Conservation (phyloP, 2,329 filamentous ascomycete species). For the Trichoderma sp. region DNA sequence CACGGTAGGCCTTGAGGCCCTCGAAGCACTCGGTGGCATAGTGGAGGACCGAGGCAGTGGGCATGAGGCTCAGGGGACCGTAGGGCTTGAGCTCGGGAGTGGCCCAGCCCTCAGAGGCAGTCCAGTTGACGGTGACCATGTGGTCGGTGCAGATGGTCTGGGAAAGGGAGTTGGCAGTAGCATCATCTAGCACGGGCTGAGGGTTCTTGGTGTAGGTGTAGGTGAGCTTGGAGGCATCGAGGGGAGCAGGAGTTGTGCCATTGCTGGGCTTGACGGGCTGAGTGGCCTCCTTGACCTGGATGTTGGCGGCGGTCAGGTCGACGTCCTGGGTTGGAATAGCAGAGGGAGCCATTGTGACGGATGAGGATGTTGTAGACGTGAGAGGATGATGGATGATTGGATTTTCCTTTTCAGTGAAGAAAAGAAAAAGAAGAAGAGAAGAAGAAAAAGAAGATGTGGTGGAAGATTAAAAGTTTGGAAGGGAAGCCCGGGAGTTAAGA, state of each 20-base stretch:
- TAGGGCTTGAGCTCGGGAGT: conserved; percentile 74
- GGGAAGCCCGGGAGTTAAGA: neutral
- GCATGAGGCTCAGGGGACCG: conserved; percentile 74
- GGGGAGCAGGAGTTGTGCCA: conserved; percentile 53
- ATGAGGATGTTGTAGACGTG: neutral
- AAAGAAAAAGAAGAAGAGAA: neutral
- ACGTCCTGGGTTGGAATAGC: conserved; percentile 49
- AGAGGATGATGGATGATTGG: neutral
- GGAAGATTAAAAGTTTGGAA: neutral
- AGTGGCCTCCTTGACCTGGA: conserved; percentile 51
- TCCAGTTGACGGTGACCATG: conserved; percentile 79
- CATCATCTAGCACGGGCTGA: conserved; percentile 55
- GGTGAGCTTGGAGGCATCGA: conserved; percentile 63
- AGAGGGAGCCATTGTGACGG: conserved; percentile 49
- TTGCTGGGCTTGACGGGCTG: conserved; percentile 34
- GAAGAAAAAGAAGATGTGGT: neutral
- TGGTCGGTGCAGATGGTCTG: conserved; percentile 76
- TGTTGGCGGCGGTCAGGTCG: conserved; percentile 54
- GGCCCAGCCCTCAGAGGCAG: conserved; percentile 65
- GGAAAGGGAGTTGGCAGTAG: conserved; percentile 46
- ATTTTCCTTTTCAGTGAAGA: neutral
- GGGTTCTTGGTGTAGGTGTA: conserved; percentile 54
- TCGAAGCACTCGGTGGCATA: conserved; percentile 94
- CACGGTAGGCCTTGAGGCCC: conserved; percentile 79
- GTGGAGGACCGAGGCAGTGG: conserved; percentile 78